A percentile compares a stretch with the other conserved stretches of the same genome.
Evolutionary conservation across 768 basidiomycete genomes (phyloP).

Genomic region (Mycena crocata): DNA sequence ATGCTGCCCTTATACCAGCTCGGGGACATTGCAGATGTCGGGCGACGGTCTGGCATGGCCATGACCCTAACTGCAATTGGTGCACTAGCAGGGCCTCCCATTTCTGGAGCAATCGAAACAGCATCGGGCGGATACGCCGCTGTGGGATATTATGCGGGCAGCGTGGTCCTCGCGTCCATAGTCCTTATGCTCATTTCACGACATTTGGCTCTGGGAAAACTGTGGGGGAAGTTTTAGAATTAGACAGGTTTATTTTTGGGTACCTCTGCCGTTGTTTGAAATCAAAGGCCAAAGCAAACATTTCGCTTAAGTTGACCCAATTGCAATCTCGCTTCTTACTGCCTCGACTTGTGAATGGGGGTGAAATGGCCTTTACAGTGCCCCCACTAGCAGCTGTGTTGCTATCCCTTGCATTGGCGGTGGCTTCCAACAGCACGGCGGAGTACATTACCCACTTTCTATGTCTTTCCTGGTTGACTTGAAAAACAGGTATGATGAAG

Average conservation of each 20-base stretch:
- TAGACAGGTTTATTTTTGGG: not conserved
- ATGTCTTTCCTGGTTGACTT: not conserved
- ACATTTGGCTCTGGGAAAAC: constrained; percentile 50
- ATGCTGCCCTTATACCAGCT: constrained; percentile 68
- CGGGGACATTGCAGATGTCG: constrained; percentile 70
- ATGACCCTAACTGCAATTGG: constrained; percentile 72
- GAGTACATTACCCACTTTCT: not conserved
- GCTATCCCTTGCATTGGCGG: constrained; percentile 8
- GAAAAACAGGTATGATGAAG: constrained; percentile 47
- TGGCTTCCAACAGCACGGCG: constrained; percentile 10
- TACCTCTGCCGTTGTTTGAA: too few species aligned
- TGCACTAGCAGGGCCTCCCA: constrained; percentile 76
- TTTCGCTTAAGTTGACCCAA: not conserved
- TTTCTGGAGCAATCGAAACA: constrained; percentile 74
- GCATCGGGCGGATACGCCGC: constrained; percentile 63
- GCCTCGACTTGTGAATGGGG: not conserved
- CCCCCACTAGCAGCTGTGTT: constrained; percentile 22
- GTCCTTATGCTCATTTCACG: constrained; percentile 53
- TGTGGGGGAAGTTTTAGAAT: constrained; percentile 55
- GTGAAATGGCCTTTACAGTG: constrained; percentile 28
- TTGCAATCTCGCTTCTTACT: not conserved
- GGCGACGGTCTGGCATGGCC: constrained; percentile 74
- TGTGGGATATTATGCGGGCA: constrained; percentile 63
- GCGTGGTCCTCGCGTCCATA: constrained; percentile 55
- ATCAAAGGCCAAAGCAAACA: too few species aligned